A percentile compares a stretch with the other conserved stretches of the same genome.
Evolutionary conservation across 2,329 filamentous ascomycete genomes (phyloP).

Genomic region (Metarhizium brunneum): DNA sequence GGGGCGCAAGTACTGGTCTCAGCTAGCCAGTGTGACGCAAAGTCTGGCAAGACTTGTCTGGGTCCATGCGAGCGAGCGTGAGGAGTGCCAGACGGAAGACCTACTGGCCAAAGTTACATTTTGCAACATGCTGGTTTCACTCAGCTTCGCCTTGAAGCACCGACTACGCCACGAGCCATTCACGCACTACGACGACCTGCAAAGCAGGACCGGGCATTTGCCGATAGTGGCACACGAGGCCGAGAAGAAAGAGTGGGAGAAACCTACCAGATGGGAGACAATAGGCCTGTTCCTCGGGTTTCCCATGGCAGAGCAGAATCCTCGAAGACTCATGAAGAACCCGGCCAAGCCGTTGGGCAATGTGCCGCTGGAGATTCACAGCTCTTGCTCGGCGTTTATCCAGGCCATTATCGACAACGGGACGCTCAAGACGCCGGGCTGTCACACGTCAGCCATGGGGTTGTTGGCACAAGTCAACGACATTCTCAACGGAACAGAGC

Average conservation of each 20-base stretch:
- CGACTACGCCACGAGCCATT: conserved; percentile 45
- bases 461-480: conserved; percentile 52
- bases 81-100: conserved; percentile 12
- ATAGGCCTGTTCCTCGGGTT: conserved; percentile 58
- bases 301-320: conserved; percentile 59
- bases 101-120: conserved; percentile 28
- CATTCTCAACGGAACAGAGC: conserved; percentile 56
- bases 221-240: conserved; percentile 52
- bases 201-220: conserved; percentile 52
- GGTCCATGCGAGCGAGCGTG: conserved; percentile 24
- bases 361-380: conserved; percentile 61
- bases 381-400: conserved; percentile 52
- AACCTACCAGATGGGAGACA: neutral
- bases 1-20: conserved; percentile 44
- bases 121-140: conserved; percentile 36
- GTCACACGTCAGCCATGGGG: conserved; percentile 42
- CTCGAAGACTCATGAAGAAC: conserved; percentile 58
- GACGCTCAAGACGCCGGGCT: conserved; percentile 36
- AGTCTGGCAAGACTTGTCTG: conserved; percentile 45
- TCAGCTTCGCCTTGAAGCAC: conserved; percentile 37
- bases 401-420: conserved; percentile 44
- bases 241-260: conserved; percentile 33
- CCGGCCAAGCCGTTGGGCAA: conserved; percentile 61
- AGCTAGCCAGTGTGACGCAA: conserved; percentile 36
- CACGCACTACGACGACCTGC: conserved; percentile 43